These are phyloP conservation scores for Suhomyces kilbournensis DNA, from an alignment of 805 yeast genomes.

Conservation along the genomic window DNA sequence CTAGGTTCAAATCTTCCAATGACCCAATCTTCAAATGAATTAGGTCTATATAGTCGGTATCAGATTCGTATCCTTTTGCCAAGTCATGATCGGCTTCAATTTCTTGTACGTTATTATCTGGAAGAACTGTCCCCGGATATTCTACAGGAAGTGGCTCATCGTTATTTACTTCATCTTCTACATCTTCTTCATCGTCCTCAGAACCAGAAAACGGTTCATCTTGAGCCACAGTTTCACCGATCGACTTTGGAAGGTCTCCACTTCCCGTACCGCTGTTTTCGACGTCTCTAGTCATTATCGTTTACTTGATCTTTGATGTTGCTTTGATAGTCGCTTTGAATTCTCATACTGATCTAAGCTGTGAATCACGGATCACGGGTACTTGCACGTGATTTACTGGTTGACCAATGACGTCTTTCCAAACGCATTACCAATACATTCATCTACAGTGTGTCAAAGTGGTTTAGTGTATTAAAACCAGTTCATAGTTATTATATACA, in stretches of 20 bases:
- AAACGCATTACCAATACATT: not conserved
- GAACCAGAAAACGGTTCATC: slow-evolving; percentile 14
- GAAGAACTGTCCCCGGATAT: slow-evolving; percentile 42
- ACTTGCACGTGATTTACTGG: not conserved
- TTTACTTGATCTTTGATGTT: not conserved
- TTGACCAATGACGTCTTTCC: not conserved
- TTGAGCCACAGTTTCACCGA: slow-evolving; percentile 7
- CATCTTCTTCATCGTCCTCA: slow-evolving; percentile 25
- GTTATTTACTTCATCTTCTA: slow-evolving; percentile 17
- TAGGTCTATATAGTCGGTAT: slow-evolving; percentile 59
- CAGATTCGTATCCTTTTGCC: slow-evolving; percentile 53
- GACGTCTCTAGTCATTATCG: not conserved
- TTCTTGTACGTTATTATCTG: slow-evolving; percentile 47
- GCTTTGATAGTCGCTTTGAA: not conserved
- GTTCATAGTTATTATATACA: slow-evolving; percentile 5
- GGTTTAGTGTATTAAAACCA: slow-evolving; percentile 2
- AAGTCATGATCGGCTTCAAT: slow-evolving; percentile 70
- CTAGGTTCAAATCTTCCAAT: slow-evolving; percentile 57
- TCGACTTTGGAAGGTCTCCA: slow-evolving; percentile 8
- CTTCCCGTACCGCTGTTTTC: not conserved
- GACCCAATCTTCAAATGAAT: slow-evolving; percentile 67
- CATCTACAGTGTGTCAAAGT: not conserved
- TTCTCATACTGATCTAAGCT: not conserved
- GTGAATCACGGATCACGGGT: not conserved
- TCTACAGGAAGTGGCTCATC: slow-evolving; percentile 38